These are phyloP conservation scores for Yamadazyma akitaensis DNA, from an alignment of 805 yeast species.

Conservation along the genomic window DNA sequence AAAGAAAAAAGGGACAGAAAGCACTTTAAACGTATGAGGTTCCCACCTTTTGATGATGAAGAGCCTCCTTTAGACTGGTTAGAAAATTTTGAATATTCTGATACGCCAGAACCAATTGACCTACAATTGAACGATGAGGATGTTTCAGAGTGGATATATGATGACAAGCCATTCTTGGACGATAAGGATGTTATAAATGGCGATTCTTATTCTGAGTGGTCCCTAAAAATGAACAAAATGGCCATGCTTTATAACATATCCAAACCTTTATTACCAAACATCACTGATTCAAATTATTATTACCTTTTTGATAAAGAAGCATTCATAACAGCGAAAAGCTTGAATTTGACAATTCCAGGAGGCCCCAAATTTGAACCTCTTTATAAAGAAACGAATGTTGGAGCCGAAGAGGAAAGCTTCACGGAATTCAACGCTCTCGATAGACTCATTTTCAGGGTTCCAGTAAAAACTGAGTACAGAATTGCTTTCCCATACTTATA, in stretches of 20 bases:
- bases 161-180: conserved; percentile 67
- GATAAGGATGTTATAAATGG: conserved; percentile 60
- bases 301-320: conserved; percentile 77
- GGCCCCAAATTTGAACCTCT: conserved; percentile 96
- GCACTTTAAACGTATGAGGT: conserved; percentile 86
- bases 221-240: conserved; percentile 57
- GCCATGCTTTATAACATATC: conserved; percentile 64
- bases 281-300: conserved; percentile 54
- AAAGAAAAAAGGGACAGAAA: conserved; percentile 87
- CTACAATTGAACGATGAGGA: conserved; percentile 64
- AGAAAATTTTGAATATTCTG: conserved; percentile 73
- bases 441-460: conserved; percentile 75
- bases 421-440: conserved; percentile 90
- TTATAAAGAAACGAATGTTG: conserved; percentile 55
- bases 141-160: conserved; percentile 77
- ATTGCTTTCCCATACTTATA: conserved; percentile 85
- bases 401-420: conserved; percentile 66
- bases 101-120: conserved; percentile 68
- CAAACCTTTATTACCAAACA: conserved; percentile 64
- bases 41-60: conserved; percentile 97
- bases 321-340: conserved; percentile 86
- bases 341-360: conserved; percentile 84
- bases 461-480: conserved; percentile 75
- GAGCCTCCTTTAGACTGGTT: conserved; percentile 86
- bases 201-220: conserved; percentile 74